Percentiles rank a stretch among this genome's conserved stretches.
These are phyloP conservation scores for Coniochaeta hoffmannii DNA, from an alignment of 2,329 filamentous ascomycete species.

Conservation along the genomic window DNA sequence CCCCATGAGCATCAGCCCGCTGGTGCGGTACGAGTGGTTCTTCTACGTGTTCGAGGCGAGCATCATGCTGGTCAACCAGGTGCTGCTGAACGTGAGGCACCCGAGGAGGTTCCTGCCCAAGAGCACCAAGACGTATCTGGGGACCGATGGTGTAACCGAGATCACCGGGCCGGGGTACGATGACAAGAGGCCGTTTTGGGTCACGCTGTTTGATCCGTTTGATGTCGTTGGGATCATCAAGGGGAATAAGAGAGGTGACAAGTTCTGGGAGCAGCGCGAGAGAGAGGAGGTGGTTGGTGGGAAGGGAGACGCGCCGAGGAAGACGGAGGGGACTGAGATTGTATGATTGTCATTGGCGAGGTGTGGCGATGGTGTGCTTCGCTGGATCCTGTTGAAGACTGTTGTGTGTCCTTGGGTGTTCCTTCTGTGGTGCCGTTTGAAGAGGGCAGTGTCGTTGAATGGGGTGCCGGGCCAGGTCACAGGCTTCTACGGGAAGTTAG, in stretches of 20 bases:
- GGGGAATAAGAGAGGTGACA: slow-evolving; percentile 13
- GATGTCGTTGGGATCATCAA: slow-evolving; percentile 15
- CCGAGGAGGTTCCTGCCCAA: slow-evolving; percentile 30
- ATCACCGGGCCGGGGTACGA: background rate
- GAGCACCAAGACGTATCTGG: slow-evolving; percentile 26
- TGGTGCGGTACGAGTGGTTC: slow-evolving; percentile 36
- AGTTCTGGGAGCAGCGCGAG: slow-evolving; percentile 17
- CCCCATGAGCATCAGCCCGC: slow-evolving; percentile 22
- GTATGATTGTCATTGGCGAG: background rate
- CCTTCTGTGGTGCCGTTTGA: background rate
- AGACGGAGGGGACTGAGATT: background rate
- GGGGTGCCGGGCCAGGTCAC: no score
- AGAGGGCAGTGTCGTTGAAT: no score
- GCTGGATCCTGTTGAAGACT: background rate
- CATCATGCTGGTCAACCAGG: slow-evolving; percentile 30
- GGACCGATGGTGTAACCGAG: slow-evolving; percentile 22
- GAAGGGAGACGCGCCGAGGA: background rate
- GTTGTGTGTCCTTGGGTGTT: no score
- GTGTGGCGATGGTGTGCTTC: no score
- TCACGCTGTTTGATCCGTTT: slow-evolving; percentile 29
- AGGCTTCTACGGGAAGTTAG: no score
- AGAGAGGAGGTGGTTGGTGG: background rate
- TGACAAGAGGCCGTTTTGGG: slow-evolving; percentile 21
- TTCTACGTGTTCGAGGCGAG: slow-evolving; percentile 36
- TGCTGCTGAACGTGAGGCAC: slow-evolving; percentile 29